phyloP scores from a whole-genome alignment of 495 filamentous ascomycete species.

The Tuber melanosporum region DNA sequence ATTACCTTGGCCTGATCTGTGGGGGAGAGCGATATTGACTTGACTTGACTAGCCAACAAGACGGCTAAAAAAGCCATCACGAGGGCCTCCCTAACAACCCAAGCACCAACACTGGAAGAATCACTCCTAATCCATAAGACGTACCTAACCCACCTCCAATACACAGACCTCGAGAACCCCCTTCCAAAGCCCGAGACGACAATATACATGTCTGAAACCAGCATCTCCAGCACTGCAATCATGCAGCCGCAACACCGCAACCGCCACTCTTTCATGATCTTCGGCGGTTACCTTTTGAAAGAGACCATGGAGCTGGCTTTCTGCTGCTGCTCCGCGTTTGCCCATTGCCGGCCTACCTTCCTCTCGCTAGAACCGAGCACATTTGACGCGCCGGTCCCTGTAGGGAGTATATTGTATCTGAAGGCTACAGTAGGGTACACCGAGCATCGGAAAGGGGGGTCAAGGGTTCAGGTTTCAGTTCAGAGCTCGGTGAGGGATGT shows the following conservation, averaged over 20 bases:
- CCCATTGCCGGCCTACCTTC: conserved; percentile 69
- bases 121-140: conserved; percentile 71
- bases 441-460: conserved; percentile 56
- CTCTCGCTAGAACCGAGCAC: conserved; percentile 71
- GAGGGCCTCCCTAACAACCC: conserved; percentile 59
- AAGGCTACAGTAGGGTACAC: conserved; percentile 73
- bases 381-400: conserved; percentile 78
- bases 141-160: conserved; percentile 67
- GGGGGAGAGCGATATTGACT: not conserved
- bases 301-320: conserved; percentile 83
- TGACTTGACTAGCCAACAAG: conserved; percentile 49
- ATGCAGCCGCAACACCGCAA: conserved; percentile 88
- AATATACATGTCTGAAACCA: conserved; percentile 61
- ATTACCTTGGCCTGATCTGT: not conserved
- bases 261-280: conserved; percentile 84
- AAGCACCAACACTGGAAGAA: conserved; percentile 70
- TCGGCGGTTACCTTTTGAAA: conserved; percentile 77
- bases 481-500: conserved; percentile 71
- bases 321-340: conserved; percentile 72
- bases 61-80: conserved; percentile 63
- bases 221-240: conserved; percentile 63
- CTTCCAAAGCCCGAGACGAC: conserved; percentile 57
- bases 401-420: conserved; percentile 74
- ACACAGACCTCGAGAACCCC: conserved; percentile 57
- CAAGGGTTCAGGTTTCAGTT: conserved; percentile 68